These are phyloP conservation scores for Cucurbita pepo DNA, from an alignment of 306 rosid species.

Conservation along the genomic window DNA sequence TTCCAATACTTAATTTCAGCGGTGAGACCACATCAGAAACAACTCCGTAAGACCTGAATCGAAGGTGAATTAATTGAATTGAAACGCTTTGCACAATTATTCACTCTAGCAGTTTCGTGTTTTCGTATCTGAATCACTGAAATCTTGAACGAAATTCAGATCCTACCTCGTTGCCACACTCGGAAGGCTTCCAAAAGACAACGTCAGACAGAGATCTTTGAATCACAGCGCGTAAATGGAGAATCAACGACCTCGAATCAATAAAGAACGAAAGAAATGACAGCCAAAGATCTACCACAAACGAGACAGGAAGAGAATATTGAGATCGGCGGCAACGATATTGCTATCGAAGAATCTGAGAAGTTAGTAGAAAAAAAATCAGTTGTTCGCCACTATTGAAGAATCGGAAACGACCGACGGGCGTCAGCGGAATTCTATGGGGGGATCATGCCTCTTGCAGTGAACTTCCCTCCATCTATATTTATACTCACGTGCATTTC, in stretches of 20 bases:
- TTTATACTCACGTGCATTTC: not conserved
- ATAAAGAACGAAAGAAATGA: not conserved
- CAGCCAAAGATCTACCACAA: not conserved
- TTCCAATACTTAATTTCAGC: constrained; percentile 7
- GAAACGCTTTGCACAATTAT: not conserved
- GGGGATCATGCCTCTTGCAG: not conserved
- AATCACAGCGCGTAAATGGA: not conserved
- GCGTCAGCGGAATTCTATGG: not conserved
- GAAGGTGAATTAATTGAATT: not conserved
- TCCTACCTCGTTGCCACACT: constrained; percentile 1
- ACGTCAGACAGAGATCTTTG: not conserved
- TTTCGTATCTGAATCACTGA: not conserved
- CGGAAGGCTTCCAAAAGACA: not conserved
- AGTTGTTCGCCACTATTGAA: not conserved
- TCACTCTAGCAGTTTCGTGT: not conserved
- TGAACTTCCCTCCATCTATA: not conserved
- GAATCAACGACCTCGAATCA: not conserved
- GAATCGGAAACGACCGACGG: not conserved
- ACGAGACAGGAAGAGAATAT: constrained; percentile 1
- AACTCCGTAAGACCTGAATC: not conserved
- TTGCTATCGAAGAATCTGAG: not conserved
- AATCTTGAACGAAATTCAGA: not conserved
- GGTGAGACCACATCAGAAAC: constrained; percentile 11
- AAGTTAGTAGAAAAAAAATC: not conserved
- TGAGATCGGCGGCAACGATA: constrained; percentile 28